Evolutionary conservation across 352 stramenopile species (phyloP), one percentile per base, ranked within the genome.

Genomic region (Elongisporangium undulatum): DNA sequence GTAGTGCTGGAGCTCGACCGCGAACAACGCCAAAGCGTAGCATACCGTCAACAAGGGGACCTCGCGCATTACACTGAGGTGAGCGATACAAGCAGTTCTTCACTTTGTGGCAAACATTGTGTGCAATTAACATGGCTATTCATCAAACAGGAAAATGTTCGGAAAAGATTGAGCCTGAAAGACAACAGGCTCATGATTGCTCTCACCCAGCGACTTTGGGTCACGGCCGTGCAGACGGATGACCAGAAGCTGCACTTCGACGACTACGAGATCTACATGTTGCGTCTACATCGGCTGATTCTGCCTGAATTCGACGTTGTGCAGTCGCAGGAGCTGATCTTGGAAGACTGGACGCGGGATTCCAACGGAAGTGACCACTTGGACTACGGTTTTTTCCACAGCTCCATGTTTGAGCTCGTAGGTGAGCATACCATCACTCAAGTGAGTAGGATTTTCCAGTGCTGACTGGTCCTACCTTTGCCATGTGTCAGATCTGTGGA

Each of bases 341-440:
- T 69, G 53, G 80, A 90, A 38, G 84, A 91, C 69, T 94, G 82
- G 82, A 62, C 67, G 16, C 78, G 84, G 49, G 84, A 92, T 15
- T 79, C 69, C 4, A 68, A 72, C 9, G 73, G 76, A 4, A 62
- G 77, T 7, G 67, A 86, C 24, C 55, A 71, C 24, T 66, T 94
- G 50, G 69, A 88, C 52, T 94, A 89, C 56, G 58, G 72, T 4
- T 89, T 77, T 39, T 92, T 94, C 55, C 84, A 94, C 56, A 71
- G 89, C 38, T 92, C 84, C 15, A 90, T 94, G 76, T 92, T 92
- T 62, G 84, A 94, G 48, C 69, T 94, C 17, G 83, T 90, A 24
- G 80, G 78, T 90, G 50, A 39, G 82, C 68, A 10, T 34, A 13
- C 50, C 19, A 24, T 7, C 2, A 15, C 9, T 55, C 48, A 16